phyloP scores from a whole-genome alignment of 352 stramenopile species.

The Pseudoperonospora humuli region DNA sequence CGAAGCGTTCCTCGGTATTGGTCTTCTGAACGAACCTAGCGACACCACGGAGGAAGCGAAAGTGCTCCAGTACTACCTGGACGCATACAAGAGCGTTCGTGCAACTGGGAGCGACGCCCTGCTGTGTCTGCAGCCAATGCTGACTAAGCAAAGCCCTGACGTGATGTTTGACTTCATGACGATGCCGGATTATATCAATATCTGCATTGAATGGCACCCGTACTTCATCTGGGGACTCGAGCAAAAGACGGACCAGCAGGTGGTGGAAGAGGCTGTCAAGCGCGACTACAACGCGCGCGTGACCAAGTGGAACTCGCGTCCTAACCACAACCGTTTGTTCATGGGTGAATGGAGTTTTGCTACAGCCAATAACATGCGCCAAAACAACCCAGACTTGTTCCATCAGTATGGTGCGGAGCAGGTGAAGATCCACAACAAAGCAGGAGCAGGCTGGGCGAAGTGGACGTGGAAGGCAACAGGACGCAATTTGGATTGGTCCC shows the following conservation, averaged over 20 bases:
- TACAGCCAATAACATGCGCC: constrained; percentile 38
- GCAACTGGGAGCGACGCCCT: constrained; percentile 53
- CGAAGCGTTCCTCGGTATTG: constrained; percentile 62
- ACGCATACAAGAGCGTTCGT: constrained; percentile 57
- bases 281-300: constrained; percentile 25
- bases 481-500: constrained; percentile 54
- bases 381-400: constrained; percentile 29
- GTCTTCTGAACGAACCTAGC: constrained; percentile 61
- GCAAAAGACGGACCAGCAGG: constrained; percentile 33
- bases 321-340: constrained; percentile 36
- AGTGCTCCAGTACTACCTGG: constrained; percentile 69
- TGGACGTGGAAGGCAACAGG: constrained; percentile 54
- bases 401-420: constrained; percentile 41
- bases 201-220: constrained; percentile 78
- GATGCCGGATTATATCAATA: constrained; percentile 44
- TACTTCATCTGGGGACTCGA: constrained; percentile 82
- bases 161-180: constrained; percentile 51
- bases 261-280: constrained; percentile 32
- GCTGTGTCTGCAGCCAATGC: constrained; percentile 46
- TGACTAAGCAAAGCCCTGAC: constrained; percentile 52
- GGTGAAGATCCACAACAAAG: constrained; percentile 41
- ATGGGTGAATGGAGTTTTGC: constrained; percentile 57
- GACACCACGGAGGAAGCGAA: constrained; percentile 34
- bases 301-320: constrained; percentile 26
- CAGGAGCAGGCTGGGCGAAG: constrained; percentile 52